These are phyloP conservation scores for Komagataea norvegica DNA, from an alignment of 1,139 yeast genomes.

Conservation along the genomic window DNA sequence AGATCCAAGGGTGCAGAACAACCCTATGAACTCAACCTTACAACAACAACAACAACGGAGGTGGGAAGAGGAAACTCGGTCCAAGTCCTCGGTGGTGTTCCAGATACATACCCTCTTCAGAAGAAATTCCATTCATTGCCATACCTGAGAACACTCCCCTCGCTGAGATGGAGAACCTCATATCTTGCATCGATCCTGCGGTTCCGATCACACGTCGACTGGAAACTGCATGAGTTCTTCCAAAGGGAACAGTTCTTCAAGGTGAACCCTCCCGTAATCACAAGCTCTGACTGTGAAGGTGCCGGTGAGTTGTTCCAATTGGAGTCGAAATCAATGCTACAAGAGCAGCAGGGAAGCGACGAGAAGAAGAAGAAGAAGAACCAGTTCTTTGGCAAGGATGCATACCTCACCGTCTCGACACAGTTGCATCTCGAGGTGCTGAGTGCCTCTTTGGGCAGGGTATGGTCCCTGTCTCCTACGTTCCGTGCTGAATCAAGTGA, in stretches of 20 bases:
- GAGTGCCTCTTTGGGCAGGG: slow-evolving; percentile 69
- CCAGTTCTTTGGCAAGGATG: slow-evolving; percentile 59
- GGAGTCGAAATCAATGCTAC: slow-evolving; percentile 31
- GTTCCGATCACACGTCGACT: slow-evolving; percentile 65
- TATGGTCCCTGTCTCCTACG: slow-evolving; percentile 88
- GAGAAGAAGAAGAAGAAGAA: too few relatives aligned
- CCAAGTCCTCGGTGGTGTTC: slow-evolving; percentile 57
- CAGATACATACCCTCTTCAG: slow-evolving; percentile 71
- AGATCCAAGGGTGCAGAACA: slow-evolving; percentile 43
- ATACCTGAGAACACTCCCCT: slow-evolving; percentile 62
- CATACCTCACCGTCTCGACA: slow-evolving; percentile 83
- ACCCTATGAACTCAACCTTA: slow-evolving; percentile 40
- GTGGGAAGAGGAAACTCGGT: too few relatives aligned
- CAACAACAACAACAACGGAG: slow-evolving; percentile 19
- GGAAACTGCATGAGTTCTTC: slow-evolving; percentile 52
- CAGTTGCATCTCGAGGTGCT: slow-evolving; percentile 87
- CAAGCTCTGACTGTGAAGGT: slow-evolving; percentile 95
- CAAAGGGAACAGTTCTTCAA: slow-evolving; percentile 51
- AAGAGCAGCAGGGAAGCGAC: too few relatives aligned
- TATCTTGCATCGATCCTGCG: slow-evolving; percentile 63
- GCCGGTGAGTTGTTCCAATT: slow-evolving; percentile 85
- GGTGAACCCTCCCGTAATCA: slow-evolving; percentile 80
- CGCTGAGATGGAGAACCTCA: slow-evolving; percentile 72
- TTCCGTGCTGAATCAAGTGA: slow-evolving; percentile 92
- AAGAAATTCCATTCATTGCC: slow-evolving; percentile 68